Base-by-base conservation (phyloP, 1,284 basidiomycete species). In the Cystobasidium sp. region DNA sequence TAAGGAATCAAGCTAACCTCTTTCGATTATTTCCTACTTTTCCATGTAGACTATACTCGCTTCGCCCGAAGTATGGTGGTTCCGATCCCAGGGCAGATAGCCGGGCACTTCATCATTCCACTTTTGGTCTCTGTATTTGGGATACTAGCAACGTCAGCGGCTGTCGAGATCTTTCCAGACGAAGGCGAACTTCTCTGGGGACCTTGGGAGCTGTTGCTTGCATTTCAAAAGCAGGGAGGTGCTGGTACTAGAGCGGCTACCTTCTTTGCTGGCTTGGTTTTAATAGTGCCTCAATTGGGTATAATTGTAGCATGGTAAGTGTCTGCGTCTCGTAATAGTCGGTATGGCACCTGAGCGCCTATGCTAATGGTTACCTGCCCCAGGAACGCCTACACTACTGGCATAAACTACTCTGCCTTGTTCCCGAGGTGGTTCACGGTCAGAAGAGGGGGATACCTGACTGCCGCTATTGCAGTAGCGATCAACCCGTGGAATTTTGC, bases 121-220 rank as follows among this genome's bases (percentile, higher is more conserved):
- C 81, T 83, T 37, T 76, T 77, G 20, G 63, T 84, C 53, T 82
- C 78, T 39, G 76, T 84, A 52, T 79, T 84, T 61, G 84, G 84
- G 8, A 82, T 84, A 61, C 77, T 84, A 68, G 80, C 83, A 63
- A 82, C 83, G 3, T 82, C 81, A 6, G 78, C 77, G 14, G 81
- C 80, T 0, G 80, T 78, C n/a, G 79, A 79, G 51, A 79, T 82
- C 75, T 84, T 82, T 68, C 82, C 82, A 14, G 78, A 81, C 6
- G 79, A 56, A 43, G 31, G 2, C 20, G 8, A 46, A 7, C 77
- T 81, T 1, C 77, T 83, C 22, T 84, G 83, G 83, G 78, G 80
- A 44, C 82, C 83, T 0, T 82, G 83, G 52, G 79, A 80, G 22
- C 77, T 84, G 37, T 77, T 84, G 56, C 77, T 78, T 0, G 80